These are phyloP conservation scores for Hortiboletus rubellus DNA, from an alignment of 1,284 basidiomycete species.

Conservation along the genomic window DNA sequence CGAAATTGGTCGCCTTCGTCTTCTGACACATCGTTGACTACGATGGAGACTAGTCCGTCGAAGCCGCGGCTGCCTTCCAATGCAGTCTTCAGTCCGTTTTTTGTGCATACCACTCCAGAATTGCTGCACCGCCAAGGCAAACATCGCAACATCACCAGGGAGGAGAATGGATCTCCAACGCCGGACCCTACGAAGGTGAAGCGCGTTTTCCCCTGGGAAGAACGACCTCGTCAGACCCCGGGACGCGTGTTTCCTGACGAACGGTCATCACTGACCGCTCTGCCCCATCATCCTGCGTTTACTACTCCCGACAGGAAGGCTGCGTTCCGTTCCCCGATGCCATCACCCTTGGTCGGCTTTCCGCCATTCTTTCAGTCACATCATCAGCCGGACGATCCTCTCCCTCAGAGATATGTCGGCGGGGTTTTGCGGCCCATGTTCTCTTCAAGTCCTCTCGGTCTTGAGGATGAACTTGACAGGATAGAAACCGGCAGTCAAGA, in stretches of 20 bases:
- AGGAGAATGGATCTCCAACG: slow-evolving; percentile 38
- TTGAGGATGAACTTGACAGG: slow-evolving; percentile 50
- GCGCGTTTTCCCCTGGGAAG: slow-evolving; percentile 94
- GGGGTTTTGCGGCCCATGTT: slow-evolving; percentile 56
- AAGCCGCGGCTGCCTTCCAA: slow-evolving; percentile 38
- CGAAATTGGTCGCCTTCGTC: slow-evolving; percentile 29
- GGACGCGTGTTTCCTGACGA: slow-evolving; percentile 76
- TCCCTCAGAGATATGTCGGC: slow-evolving; percentile 74
- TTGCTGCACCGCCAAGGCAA: slow-evolving; percentile 59
- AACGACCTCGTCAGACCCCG: slow-evolving; percentile 60
- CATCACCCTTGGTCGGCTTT: slow-evolving; percentile 43
- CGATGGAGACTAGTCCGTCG: slow-evolving; percentile 26
- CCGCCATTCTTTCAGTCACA: slow-evolving; percentile 61
- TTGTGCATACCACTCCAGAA: slow-evolving; percentile 58
- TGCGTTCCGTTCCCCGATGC: slow-evolving; percentile 27
- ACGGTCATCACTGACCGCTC: slow-evolving; percentile 53
- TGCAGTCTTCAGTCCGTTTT: slow-evolving; percentile 62
- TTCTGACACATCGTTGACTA: slow-evolving; percentile 30
- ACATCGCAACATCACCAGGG: slow-evolving; percentile 60
- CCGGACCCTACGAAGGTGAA: slow-evolving; percentile 77
- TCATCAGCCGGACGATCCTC: slow-evolving; percentile 84
- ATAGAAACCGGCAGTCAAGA: slow-evolving; percentile 72
- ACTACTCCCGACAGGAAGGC: slow-evolving; percentile 27
- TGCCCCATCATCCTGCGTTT: slow-evolving; percentile 35
- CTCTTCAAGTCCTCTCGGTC: slow-evolving; percentile 44